Evolutionary conservation across 202 grass and related monocot species (phyloP).

Genomic region (Dendrocalamus latiflorus): DNA sequence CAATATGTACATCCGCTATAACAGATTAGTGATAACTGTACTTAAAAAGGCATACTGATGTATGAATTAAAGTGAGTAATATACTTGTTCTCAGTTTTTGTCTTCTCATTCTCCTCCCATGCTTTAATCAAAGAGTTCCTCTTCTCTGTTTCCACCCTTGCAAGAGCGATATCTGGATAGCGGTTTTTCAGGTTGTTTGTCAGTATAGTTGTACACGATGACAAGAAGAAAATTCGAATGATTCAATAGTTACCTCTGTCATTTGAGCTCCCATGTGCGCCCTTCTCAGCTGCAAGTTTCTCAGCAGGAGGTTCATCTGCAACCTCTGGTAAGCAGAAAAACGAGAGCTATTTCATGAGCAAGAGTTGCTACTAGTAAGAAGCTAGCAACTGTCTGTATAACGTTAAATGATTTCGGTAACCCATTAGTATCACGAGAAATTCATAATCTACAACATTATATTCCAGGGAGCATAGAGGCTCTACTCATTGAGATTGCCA

Average conservation of each 20-base stretch:
- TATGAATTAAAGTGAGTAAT: background rate
- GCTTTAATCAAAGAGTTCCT: too few species aligned
- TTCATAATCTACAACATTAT: background rate
- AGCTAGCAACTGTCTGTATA: background rate
- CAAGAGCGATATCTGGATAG: too few species aligned
- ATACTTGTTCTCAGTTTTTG: constrained; percentile 92
- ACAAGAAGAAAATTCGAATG: background rate
- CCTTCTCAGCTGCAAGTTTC: constrained; percentile 34
- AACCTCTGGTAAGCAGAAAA: constrained; percentile 48
- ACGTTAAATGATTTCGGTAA: background rate
- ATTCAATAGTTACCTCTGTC: constrained; percentile 62
- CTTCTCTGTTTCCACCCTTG: too few species aligned
- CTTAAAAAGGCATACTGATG: background rate
- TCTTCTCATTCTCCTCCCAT: constrained; percentile 98
- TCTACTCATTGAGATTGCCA: background rate
- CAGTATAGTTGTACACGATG: background rate
- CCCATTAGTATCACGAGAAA: background rate
- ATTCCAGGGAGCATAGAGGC: background rate
- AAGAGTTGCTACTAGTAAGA: background rate
- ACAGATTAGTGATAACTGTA: background rate
- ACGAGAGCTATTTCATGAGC: background rate
- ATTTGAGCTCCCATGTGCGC: constrained; percentile 61
- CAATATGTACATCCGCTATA: background rate
- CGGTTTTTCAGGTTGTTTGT: too few species aligned
- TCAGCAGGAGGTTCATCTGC: constrained; percentile 54